Percentiles rank a stretch among this genome's conserved stretches.
Conservation (phyloP, 352 stramenopile genomes). For the Nothophytophthora sp. region DNA sequence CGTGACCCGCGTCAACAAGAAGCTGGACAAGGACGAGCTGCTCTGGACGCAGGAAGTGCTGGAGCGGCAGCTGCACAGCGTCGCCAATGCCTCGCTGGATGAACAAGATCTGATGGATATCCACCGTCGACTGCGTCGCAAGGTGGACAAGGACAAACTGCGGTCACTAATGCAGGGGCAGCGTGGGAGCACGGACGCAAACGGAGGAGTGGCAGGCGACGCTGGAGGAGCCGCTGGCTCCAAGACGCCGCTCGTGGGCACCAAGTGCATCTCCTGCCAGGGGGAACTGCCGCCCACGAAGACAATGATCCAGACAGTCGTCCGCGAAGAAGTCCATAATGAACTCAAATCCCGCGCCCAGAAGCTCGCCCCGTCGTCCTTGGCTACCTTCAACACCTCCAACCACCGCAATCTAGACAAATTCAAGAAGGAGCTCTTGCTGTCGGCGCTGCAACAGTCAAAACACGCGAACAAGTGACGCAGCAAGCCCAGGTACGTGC, state of each 20-base stretch:
- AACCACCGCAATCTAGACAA: constrained; percentile 65
- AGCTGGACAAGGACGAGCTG: constrained; percentile 76
- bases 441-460: constrained; percentile 47
- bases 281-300: constrained; percentile 61
- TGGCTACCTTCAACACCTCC: constrained; percentile 63
- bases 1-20: constrained; percentile 65
- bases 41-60: constrained; percentile 77
- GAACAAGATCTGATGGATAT: constrained; percentile 67
- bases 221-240: constrained; percentile 3
- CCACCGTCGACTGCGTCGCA: constrained; percentile 49
- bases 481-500: constrained; percentile 21
- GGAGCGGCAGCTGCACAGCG: constrained; percentile 60
- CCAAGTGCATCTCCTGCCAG: constrained; percentile 77
- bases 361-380: constrained; percentile 18
- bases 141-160: constrained; percentile 67
- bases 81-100: constrained; percentile 64
- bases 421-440: constrained; percentile 69
- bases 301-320: constrained; percentile 55
- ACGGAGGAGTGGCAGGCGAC: constrained; percentile 4
- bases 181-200: constrained; percentile 19
- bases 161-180: constrained; percentile 54
- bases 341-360: constrained; percentile 58
- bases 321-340: constrained; percentile 63
- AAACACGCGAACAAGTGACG: constrained; percentile 20
- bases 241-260: constrained; percentile 38